Evolutionary conservation across 192 early-diverging fungal species (phyloP).

Genomic region (Backusella australiensis): DNA sequence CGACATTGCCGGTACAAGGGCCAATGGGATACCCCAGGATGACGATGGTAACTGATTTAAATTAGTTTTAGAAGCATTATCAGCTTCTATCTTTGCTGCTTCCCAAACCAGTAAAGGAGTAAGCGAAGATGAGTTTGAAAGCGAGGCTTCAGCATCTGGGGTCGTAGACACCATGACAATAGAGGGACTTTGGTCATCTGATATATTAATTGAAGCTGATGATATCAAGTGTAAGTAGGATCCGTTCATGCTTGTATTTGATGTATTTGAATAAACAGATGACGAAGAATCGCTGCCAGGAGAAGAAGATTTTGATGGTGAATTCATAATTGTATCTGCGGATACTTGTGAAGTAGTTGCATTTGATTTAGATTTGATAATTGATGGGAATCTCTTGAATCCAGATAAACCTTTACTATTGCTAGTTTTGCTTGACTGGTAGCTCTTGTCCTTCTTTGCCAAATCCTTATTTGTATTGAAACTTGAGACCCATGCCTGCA

Average conservation of each 20-base stretch:
- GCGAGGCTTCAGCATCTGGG: constrained; percentile 12
- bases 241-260: neutral
- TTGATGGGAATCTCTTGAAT: neutral
- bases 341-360: constrained; percentile 1
- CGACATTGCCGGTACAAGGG: constrained; percentile 33
- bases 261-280: neutral
- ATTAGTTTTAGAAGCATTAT: neutral
- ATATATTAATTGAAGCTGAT: neutral
- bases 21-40: constrained; percentile 37
- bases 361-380: constrained; percentile 9
- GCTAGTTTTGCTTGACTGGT: neutral
- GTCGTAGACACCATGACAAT: constrained; percentile 26
- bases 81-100: neutral
- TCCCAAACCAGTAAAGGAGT: constrained; percentile 31
- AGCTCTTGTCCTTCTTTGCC: neutral
- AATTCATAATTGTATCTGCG: neutral
- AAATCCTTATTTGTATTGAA: constrained; percentile 60
- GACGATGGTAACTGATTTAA: neutral
- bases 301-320: neutral
- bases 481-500: constrained; percentile 61
- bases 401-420: neutral
- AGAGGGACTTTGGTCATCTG: neutral
- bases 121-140: constrained; percentile 21
- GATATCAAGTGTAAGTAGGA: neutral
- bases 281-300: neutral